Evolutionary conservation across 2,329 filamentous ascomycete species (phyloP), one percentile per base, ranked within the genome.

Genomic region (Thermoascus crustaceus): DNA sequence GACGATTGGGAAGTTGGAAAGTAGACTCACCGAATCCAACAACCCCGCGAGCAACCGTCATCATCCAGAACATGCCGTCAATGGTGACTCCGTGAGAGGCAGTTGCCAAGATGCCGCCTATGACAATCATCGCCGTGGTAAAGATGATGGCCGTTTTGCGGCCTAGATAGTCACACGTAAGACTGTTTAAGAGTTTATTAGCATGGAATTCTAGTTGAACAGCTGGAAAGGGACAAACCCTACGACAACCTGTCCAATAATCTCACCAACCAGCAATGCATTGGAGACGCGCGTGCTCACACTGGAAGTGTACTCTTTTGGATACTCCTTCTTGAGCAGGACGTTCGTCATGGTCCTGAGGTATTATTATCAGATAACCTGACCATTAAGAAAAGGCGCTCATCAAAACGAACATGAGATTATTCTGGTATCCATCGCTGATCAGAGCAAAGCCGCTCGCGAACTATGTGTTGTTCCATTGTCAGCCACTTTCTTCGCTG

Each of bases 61-160:
- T 55, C 61, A 72, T 72, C 68, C 68, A 72, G 37, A 71, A 67
- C 66, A 73, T 72, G 38, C 65, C 67, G 11, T 64, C 40, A 20
- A 66, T 60, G 2, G 67, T 71, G 4, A 53, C 44, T 7, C 68
- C 68, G 37, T 66, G 52, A 0, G 65, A 55, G 3, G 66, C 68
- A 0, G 63, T 66, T 1, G 66, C 66, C 11, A 72, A 41, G 17
- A 69, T 60, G 2, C 64, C 58, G 4, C 68, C 66, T 25, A 70
- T 35, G 5, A 69, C 61, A n/a, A 71, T 59, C 52, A 68, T 62
- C 1, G 57, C 24, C 0, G 68, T 70, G 0, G 68, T 68, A 9
- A 61, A 50, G 19, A 71, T 47, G 26, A 70, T 69, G 16, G 64
- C 68, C 8, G 53, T 56, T 31, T 66, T 67, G 4, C 67, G 62